Evolutionary conservation across 169 alveolate species (phyloP), one percentile per base, ranked within the genome.

Genomic region (Neospora caninum): DNA sequence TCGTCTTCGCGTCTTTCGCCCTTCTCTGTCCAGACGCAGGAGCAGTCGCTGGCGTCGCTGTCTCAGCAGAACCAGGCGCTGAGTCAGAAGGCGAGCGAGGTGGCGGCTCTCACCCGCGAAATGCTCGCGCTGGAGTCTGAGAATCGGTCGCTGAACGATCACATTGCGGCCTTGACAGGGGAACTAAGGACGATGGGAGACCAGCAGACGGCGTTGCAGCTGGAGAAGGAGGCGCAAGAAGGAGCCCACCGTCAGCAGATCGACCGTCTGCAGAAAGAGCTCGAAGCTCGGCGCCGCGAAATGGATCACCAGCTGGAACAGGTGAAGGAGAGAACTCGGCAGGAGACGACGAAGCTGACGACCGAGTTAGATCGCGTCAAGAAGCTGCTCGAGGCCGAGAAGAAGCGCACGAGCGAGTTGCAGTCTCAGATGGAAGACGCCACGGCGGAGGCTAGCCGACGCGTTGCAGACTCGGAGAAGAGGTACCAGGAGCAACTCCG

Each of bases 171-270:
- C 27, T 54, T 41, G 80, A 82, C 92, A 42, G 86, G 88, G 34
- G 94, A 92, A 29, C 41, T 92, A 42, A n/a, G 94, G 45, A 82
- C 54, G 94, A 0, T 92, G 1, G 94, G 94, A 9, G 94, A 92
- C 73, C 94, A 92, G 87, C 94, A 92, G 58, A 53, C 94, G 18
- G 92, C 92, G 36, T n/a, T 92, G 91, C 91, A 80, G 88, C 53
- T 82, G 67, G 94, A 92, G 87, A 92, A 83, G 87, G 94, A 80
- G 73, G 67, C 86, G 67, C 58, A 38, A 78, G 88, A 92, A 42
- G 67, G 82, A 69, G 54, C 39, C 49, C 53, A 43, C 53, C 70
- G 88, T 53, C 88, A 58, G 87, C 88, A 64, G 73, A 27, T 82
- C 83, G 86, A 80, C 70, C 91, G 88, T 43, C 87, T 82, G 49